Evolutionary conservation across 1,284 basidiomycete species (phyloP), one percentile per base, ranked within the genome.

Genomic region (Pseudozyma pruni): DNA sequence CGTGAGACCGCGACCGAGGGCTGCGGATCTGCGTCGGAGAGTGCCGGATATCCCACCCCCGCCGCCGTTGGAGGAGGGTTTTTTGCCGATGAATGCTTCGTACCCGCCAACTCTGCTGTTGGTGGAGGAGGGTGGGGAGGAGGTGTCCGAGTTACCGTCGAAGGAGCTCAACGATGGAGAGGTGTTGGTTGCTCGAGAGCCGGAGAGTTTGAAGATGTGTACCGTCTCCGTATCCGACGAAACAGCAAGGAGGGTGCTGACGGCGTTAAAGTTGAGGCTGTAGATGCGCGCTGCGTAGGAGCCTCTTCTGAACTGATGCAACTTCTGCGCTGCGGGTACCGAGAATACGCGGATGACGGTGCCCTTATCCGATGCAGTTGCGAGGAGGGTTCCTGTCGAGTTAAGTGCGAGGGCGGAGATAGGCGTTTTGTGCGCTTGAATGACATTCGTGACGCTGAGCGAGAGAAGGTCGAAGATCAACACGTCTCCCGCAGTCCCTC

Each of bases 311-410:
- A 98, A 98, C 83, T 99, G 94, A 84, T 93, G 94, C 47, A 98
- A 82, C 83, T 94, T 93, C 84, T 96, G 92, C 1, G 93, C 93
- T 14, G 90, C 89, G 0, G 96, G 95, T 6, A 97, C 86, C 49
- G 88, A 89, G 87, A 94, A 98, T 4, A 98, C 93, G 39, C 95
- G 89, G 59, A 99, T 95, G 69, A 98, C 93, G 1, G 95, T 98
- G 1, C 95, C 95, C 81, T 98, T 98, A 62, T 96, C 94, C 0
- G 90, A 92, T 10, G 94, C 90, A 0, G 94, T 96, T 7, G 95
- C 96, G 20, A 99, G 89, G 64, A 98, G 86, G 0, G 92, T 92
- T 4, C 95, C 95, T 0, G 89, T 87, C 3, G 89, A 88, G 84
- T 95, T 97, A 82, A 98, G 87, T 1, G 91, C 87, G 33, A 98